Percentiles rank a stretch among this genome's conserved stretches.
These are phyloP conservation scores for Vitis rupestris DNA, from an alignment of 164 flowering plant genomes.

Conservation along the genomic window DNA sequence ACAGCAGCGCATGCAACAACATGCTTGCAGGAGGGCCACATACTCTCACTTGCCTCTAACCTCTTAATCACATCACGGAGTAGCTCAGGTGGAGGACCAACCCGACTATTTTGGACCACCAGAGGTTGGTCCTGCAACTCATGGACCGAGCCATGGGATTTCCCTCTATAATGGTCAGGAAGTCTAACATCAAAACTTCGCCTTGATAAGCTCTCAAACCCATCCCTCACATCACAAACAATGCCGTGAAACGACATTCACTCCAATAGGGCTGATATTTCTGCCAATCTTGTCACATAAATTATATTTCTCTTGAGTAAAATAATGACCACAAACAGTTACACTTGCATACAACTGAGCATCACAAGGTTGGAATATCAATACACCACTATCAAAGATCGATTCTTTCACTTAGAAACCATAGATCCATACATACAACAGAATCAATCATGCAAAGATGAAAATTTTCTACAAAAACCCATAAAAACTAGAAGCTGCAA, in stretches of 20 bases:
- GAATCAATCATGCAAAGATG: no score
- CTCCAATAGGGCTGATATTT: slow-evolving; percentile 1
- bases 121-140: slow-evolving; percentile 57
- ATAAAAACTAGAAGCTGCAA: no score
- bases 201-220: slow-evolving; percentile 79
- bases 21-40: slow-evolving; percentile 88
- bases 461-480: no score
- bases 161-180: slow-evolving; percentile 48
- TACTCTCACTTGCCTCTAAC: slow-evolving; percentile 83
- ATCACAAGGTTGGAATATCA: no score
- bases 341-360: slow-evolving; percentile 12
- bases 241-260: slow-evolving; percentile 90
- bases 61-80: slow-evolving; percentile 80
- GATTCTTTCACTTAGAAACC: no score
- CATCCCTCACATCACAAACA: slow-evolving; percentile 82
- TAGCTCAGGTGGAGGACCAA: slow-evolving; percentile 84
- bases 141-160: slow-evolving; percentile 66
- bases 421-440: no score
- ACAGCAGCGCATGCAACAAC: slow-evolving; percentile 93
- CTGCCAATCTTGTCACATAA: slow-evolving; percentile 20
- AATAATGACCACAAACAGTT: background rate
- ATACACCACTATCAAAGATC: no score
- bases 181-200: slow-evolving; percentile 81
- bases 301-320: slow-evolving; percentile 7
- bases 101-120: slow-evolving; percentile 68